Base-by-base conservation (phyloP, 1,284 basidiomycete genomes). In the Anthracocystis panici-leucophaei region DNA sequence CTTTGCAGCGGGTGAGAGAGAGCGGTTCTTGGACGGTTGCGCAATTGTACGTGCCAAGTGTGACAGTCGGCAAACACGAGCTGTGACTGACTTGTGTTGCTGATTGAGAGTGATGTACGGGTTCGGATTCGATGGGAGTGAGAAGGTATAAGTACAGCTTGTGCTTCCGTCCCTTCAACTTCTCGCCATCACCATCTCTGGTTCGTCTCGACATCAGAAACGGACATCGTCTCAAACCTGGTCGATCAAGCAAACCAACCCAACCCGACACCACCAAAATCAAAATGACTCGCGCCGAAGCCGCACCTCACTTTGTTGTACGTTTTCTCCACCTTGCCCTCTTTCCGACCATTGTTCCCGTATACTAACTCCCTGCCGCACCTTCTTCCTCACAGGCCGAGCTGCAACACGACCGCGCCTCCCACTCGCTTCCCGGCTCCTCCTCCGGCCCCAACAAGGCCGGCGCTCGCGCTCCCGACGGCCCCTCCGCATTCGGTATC, bases 221-320 rank as follows among this genome's bases (percentile, higher is more conserved):
- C 23, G 20, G 12, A 25, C 2, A 16, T 46, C 23, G 5, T 27
- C 44, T 5, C 5, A 18, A 31, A 31, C 23, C 14, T 11, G n/a
- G 31, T 18, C 41, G 27, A 41, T n/a, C n/a, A 27, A 23, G 16
- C 14, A 10, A 16, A 38, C 4, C 35, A 38, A 14, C 14, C 35
- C 10, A 7, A 16, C 31, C 8, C 4, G 10, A 38, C 10, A 14
- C 4, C 14, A 14, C 46, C 12, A 12, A n/a, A 27, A 31, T 9
- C 21, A 65, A 54, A 49, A 68, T 69, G 66, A 75, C 72, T 42
- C 72, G 72, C 10, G 44, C 72, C 40, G 72, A 75, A 63, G 63
- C 56, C 27, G 66, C 72, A 21, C 59, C 72, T 50, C 63, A 58
- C 44, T 65, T 58, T 55, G 57, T 69, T 46, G 72, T 74, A 74